A percentile compares a stretch with the other conserved stretches of the same genome.
Evolutionary conservation across 2,329 filamentous ascomycete genomes (phyloP).

Genomic region (Hortaea sp.): DNA sequence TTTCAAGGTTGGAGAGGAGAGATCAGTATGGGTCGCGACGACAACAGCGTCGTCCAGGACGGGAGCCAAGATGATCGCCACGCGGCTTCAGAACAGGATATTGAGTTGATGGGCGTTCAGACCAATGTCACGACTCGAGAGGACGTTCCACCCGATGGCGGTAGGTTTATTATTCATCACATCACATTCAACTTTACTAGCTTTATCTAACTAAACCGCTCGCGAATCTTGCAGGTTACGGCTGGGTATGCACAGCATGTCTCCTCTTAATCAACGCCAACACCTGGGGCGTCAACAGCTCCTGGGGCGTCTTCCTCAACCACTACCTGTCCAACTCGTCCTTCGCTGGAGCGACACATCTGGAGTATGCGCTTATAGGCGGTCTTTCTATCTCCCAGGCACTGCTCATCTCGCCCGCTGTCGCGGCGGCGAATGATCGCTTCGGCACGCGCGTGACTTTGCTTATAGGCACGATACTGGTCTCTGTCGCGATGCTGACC

Average conservation of each 20-base stretch:
- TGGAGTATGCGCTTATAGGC: constrained; percentile 33
- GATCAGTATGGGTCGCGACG: too few relatives aligned
- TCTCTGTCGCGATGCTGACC: constrained; percentile 53
- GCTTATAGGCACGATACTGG: constrained; percentile 52
- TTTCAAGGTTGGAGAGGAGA: too few relatives aligned
- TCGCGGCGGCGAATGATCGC: constrained; percentile 17
- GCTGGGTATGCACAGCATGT: constrained; percentile 24
- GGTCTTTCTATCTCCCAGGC: constrained; percentile 27
- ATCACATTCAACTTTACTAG: constrained; percentile 40
- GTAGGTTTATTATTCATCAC: constrained; percentile 57
- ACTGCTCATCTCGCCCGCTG: constrained; percentile 26
- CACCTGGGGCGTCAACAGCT: constrained; percentile 22
- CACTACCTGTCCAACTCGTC: constrained; percentile 29
- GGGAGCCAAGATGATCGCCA: too few relatives aligned
- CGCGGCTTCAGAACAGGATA: not conserved
- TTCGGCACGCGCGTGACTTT: constrained; percentile 55
- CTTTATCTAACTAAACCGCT: too few relatives aligned
- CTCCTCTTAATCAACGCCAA: constrained; percentile 22
- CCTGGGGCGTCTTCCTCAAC: constrained; percentile 35
- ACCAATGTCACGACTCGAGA: constrained; percentile 12
- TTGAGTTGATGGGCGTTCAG: not conserved
- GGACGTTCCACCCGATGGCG: constrained; percentile 46
- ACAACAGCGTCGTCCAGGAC: too few relatives aligned
- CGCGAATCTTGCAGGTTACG: constrained; percentile 18
- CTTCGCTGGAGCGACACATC: constrained; percentile 25